A percentile compares a stretch with the other conserved stretches of the same genome.
These are phyloP conservation scores for Candida odintsovae DNA, from an alignment of 805 yeast genomes.

Conservation along the genomic window DNA sequence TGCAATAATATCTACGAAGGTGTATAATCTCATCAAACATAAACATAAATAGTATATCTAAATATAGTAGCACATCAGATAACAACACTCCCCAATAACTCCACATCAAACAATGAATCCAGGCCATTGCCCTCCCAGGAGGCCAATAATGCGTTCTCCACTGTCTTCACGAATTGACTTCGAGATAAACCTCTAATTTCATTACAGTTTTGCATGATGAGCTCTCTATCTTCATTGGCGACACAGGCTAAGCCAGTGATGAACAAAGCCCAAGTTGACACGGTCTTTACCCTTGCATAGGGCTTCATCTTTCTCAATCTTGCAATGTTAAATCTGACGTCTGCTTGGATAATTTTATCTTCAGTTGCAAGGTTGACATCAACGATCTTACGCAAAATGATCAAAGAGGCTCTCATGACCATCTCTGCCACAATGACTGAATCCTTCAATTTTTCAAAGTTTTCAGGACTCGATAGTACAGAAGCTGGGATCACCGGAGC, in stretches of 20 bases:
- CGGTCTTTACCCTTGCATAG: slow-evolving; percentile 6
- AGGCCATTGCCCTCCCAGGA: slow-evolving; percentile 9
- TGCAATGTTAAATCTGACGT: slow-evolving; percentile 2
- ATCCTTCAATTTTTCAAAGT: slow-evolving; percentile 12
- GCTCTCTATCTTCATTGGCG: slow-evolving; percentile 5
- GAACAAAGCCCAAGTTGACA: slow-evolving; percentile 15
- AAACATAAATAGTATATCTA: neutral
- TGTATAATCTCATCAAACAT: neutral
- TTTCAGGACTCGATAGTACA: slow-evolving; percentile 5
- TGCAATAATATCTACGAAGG: too few species aligned
- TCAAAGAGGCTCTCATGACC: slow-evolving; percentile 14
- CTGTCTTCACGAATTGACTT: slow-evolving; percentile 10
- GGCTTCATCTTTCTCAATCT: slow-evolving; percentile 6
- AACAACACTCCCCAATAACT: slow-evolving; percentile 3
- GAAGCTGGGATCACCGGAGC: slow-evolving; percentile 17
- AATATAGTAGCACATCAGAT: neutral
- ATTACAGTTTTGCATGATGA: slow-evolving; percentile 7
- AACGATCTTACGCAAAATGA: slow-evolving; percentile 14
- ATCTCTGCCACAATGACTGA: slow-evolving; percentile 16
- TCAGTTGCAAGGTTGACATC: slow-evolving; percentile 2
- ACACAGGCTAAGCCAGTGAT: slow-evolving; percentile 13
- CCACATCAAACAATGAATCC: slow-evolving; percentile 10
- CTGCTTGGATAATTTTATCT: slow-evolving; percentile 9
- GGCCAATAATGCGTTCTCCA: slow-evolving; percentile 11
- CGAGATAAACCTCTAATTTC: slow-evolving; percentile 12